Conservation (phyloP, 2,329 filamentous ascomycete genomes). For the Calonectria pauciramosa region DNA sequence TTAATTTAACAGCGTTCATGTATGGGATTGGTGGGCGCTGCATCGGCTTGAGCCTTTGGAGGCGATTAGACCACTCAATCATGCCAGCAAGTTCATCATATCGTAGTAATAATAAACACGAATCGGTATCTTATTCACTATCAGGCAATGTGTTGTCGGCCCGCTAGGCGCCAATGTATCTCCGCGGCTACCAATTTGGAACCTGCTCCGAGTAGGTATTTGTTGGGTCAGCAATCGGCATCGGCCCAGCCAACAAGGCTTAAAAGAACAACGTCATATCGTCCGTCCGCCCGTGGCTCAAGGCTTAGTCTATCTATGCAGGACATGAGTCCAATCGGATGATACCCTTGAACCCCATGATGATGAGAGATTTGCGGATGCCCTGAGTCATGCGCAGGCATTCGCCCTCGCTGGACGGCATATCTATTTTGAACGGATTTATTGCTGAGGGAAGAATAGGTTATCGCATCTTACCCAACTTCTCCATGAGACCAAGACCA, state of each 20-base stretch:
- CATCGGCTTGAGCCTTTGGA: constrained; percentile 8
- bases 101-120: constrained; percentile 7
- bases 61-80: constrained; percentile 15
- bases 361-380: background rate
- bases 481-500: background rate
- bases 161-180: background rate
- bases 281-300: background rate
- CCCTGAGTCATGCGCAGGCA: background rate
- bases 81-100: background rate
- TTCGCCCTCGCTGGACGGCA: too few species aligned
- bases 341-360: background rate
- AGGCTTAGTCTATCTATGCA: background rate
- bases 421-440: background rate
- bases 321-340: background rate
- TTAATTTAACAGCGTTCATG: constrained; percentile 24
- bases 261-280: background rate
- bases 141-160: background rate
- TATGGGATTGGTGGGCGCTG: background rate
- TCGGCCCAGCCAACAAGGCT: background rate
- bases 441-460: background rate
- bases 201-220: background rate
- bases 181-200: background rate
- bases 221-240: background rate
- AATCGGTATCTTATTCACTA: background rate
- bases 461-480: too few species aligned